These are phyloP conservation scores for Carpinus viminea DNA, from an alignment of 306 rosid genomes.

Conservation along the genomic window DNA sequence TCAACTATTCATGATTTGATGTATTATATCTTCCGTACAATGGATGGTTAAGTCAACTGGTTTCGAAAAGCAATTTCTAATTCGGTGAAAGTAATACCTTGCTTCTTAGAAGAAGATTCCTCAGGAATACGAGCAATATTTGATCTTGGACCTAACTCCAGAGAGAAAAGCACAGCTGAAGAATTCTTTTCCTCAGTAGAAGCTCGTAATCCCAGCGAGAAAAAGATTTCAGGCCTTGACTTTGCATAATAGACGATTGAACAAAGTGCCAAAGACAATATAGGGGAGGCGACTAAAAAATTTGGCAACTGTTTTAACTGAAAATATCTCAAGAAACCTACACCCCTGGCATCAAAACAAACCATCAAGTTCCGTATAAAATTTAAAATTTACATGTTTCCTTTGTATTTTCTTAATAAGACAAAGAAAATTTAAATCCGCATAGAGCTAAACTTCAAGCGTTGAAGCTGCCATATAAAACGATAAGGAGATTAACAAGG, in stretches of 20 bases:
- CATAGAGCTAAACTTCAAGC: not conserved
- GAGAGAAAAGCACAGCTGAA: constrained; percentile 46
- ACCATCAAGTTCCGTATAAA: constrained; percentile 22
- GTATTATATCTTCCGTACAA: not conserved
- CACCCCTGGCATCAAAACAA: constrained; percentile 68
- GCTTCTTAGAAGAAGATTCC: constrained; percentile 39
- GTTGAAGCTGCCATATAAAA: not conserved
- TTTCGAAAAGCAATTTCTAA: constrained; percentile 22
- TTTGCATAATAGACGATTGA: constrained; percentile 71
- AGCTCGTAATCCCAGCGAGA: constrained; percentile 74
- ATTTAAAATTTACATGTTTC: constrained; percentile 12
- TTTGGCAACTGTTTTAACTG: constrained; percentile 86
- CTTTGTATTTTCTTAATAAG: not conserved
- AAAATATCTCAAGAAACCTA: constrained; percentile 86
- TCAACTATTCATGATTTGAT: not conserved
- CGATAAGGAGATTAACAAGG: not conserved
- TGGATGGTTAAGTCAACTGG: not conserved
- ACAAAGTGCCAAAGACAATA: constrained; percentile 68
- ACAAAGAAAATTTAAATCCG: not conserved
- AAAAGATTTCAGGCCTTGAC: constrained; percentile 62
- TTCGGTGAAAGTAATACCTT: constrained; percentile 44
- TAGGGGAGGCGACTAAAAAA: constrained; percentile 85
- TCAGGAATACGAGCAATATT: constrained; percentile 26
- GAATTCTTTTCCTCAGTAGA: constrained; percentile 47
- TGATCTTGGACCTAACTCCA: constrained; percentile 35